phyloP scores from a whole-genome alignment of 805 yeast genomes.

The Yamadazyma takamatsuzukensis region DNA sequence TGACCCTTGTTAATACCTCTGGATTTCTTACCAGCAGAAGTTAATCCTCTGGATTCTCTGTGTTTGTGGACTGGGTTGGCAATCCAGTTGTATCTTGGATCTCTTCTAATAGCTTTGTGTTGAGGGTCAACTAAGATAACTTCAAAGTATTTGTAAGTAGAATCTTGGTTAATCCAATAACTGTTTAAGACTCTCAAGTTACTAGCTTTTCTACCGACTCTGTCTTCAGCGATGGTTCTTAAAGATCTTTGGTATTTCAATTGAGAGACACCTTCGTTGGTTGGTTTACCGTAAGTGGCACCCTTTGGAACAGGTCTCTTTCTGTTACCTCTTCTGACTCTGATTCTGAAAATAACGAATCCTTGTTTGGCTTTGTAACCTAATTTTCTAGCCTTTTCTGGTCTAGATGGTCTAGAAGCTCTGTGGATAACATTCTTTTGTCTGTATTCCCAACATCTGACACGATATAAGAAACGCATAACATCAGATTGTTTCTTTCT shows the following conservation, averaged over 20 bases:
- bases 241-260: constrained; percentile 98
- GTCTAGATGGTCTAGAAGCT: constrained; percentile 97
- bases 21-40: constrained; percentile 97
- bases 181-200: constrained; percentile 99
- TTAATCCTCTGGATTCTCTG: constrained; percentile 99
- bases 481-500: constrained; percentile 99
- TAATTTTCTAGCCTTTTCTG: constrained; percentile 99
- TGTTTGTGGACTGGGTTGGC: constrained; percentile 99
- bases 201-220: constrained; percentile 98
- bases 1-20: constrained; percentile 99
- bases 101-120: constrained; percentile 99
- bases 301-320: constrained; percentile 99
- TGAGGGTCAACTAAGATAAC: constrained; percentile 96
- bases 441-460: constrained; percentile 99
- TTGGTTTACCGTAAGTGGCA: constrained; percentile 99
- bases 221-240: constrained; percentile 99
- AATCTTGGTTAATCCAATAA: constrained; percentile 99
- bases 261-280: constrained; percentile 99
- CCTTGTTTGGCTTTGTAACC: constrained; percentile 99
- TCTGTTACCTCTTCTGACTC: constrained; percentile 99
- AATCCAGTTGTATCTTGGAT: constrained; percentile 99
- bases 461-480: constrained; percentile 96
- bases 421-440: constrained; percentile 98
- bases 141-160: constrained; percentile 99
- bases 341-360: constrained; percentile 95